phyloP scores from a whole-genome alignment of 192 early-diverging fungal genomes.

The Podila epigama region DNA sequence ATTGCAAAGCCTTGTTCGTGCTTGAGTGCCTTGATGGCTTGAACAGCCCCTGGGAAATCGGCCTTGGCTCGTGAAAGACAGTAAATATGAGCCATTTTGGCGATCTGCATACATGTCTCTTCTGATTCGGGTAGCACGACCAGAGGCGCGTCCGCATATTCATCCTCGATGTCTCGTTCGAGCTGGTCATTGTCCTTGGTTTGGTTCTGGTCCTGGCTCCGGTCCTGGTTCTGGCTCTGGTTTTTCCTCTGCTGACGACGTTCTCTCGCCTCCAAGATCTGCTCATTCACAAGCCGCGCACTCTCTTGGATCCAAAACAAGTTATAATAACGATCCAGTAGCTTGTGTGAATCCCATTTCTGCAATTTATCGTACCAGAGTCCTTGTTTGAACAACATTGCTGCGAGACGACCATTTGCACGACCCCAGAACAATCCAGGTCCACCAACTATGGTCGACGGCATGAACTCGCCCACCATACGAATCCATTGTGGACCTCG shows the following conservation, averaged over 20 bases:
- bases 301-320: slow-evolving; percentile 13
- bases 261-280: slow-evolving; percentile 6
- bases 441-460: slow-evolving; percentile 9
- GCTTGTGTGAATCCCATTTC: background rate
- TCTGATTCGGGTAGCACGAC: slow-evolving; percentile 17
- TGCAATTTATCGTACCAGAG: slow-evolving; percentile 4
- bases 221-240: background rate
- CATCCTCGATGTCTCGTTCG: background rate
- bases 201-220: background rate
- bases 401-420: background rate
- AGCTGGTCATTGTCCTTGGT: background rate
- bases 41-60: slow-evolving; percentile 30
- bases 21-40: slow-evolving; percentile 25
- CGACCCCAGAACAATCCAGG: slow-evolving; percentile 21
- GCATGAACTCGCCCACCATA: slow-evolving; percentile 12
- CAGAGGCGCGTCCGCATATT: background rate
- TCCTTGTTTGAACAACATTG: slow-evolving; percentile 9
- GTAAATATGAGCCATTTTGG: slow-evolving; percentile 5
- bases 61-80: slow-evolving; percentile 12
- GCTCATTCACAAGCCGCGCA: slow-evolving; percentile 5
- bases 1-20: slow-evolving; percentile 23
- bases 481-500: slow-evolving; percentile 30
- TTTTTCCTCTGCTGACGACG: slow-evolving; percentile 22
- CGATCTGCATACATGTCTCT: slow-evolving; percentile 14
- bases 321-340: slow-evolving; percentile 11